Evolutionary conservation across 768 basidiomycete species (phyloP).

Genomic region (Goffeauzyma gilvescens): DNA sequence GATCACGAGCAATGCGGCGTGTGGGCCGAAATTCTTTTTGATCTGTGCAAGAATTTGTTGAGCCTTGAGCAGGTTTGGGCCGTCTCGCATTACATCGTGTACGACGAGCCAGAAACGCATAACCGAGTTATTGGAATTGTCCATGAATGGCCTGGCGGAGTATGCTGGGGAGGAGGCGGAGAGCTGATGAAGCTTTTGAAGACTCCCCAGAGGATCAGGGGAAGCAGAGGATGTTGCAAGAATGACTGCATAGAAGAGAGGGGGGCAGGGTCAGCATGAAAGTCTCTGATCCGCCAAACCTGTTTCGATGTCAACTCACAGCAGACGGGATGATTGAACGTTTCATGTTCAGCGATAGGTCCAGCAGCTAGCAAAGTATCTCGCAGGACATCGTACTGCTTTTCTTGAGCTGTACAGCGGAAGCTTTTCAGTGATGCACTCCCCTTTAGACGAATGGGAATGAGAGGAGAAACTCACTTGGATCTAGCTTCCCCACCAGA

Average conservation of each 20-base stretch:
- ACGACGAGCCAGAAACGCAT: slow-evolving; percentile 28
- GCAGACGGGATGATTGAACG: slow-evolving; percentile 30
- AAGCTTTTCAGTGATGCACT: too few species aligned
- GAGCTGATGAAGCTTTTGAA: slow-evolving; percentile 18
- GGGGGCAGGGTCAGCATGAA: background rate
- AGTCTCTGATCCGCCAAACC: background rate
- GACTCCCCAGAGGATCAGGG: slow-evolving; percentile 21
- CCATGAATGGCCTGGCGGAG: slow-evolving; percentile 23
- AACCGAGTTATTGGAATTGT: slow-evolving; percentile 12
- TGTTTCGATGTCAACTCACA: slow-evolving; percentile 1
- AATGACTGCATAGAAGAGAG: slow-evolving; percentile 11
- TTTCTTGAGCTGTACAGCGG: slow-evolving; percentile 19
- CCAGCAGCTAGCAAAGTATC: slow-evolving; percentile 25
- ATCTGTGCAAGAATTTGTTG: slow-evolving; percentile 22
- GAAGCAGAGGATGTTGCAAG: slow-evolving; percentile 26
- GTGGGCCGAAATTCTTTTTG: slow-evolving; percentile 30
- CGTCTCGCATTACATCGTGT: slow-evolving; percentile 24
- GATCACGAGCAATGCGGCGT: slow-evolving; percentile 29
- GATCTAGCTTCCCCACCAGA: slow-evolving; percentile 17
- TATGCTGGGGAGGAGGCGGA: slow-evolving; percentile 11
- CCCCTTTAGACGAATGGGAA: too few species aligned
- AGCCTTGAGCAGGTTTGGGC: slow-evolving; percentile 14
- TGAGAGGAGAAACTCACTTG: slow-evolving; percentile 15
- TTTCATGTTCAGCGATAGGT: slow-evolving; percentile 23
- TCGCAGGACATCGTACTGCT: slow-evolving; percentile 25